Base-by-base conservation (phyloP, 2,329 filamentous ascomycete genomes). In the Botryotinia narcissicola region DNA sequence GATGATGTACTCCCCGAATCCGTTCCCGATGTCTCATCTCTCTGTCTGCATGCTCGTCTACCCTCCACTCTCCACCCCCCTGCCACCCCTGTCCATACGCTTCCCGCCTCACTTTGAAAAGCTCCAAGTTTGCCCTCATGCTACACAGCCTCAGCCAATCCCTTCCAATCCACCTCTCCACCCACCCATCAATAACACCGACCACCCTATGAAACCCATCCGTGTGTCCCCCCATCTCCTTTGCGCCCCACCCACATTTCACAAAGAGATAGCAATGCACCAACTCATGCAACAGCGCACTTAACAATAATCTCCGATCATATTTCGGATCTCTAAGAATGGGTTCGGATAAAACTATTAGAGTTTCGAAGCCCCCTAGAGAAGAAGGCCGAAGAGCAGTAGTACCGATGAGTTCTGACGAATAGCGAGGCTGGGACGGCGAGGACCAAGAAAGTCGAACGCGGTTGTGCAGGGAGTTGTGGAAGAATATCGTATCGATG, bases 261-360 rank as follows among this genome's bases (percentile, higher is more conserved):
- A 91, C 86, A 76, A 91, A 91, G 25, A 91, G 82, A 78, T 90
- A 91, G 80, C 89, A 89, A 81, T 91, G 89, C 66, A 91, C 89
- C 77, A 91, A 85, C 81, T 92, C 90, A 78, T 91, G 90, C 64
- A 92, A 78, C 75, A 92, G 91, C 0, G 89, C 90, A 10, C 87
- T 88, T 67, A 91, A 89, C 72, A 91, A 84, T 25, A 91, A 83
- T 10, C 88, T 84, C 8, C 89, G 83, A 79, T 89, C 89, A 80
- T 89, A 91, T 67, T 67, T 64, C 1, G 74, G 64, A 83, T 84
- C 22, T 57, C 83, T 83, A n/a, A 91, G 84, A 22, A 91, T 89
- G 0, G 88, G 86, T 2, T 85, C 84, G 6, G 89, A 91, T 20
- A 91, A 82, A 7, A 90, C 86, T 68, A 92, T 89, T 40, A 90